A percentile compares a stretch with the other conserved stretches of the same genome.
phyloP scores from a whole-genome alignment of 1,284 basidiomycete species.

The Ganoderma lucidum region DNA sequence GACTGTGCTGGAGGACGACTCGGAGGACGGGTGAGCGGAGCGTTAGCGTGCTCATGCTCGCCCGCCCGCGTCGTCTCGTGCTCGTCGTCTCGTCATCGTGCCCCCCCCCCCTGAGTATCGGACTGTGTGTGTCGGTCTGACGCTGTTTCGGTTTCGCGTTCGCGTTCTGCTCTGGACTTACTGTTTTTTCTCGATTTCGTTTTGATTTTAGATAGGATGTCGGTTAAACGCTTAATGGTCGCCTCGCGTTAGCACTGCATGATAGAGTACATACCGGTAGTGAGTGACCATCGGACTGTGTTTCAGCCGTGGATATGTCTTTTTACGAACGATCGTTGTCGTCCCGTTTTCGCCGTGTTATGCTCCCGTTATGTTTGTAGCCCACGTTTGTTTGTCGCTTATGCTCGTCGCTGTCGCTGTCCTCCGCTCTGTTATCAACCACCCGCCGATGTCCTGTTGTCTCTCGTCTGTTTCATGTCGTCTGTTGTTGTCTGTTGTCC shows the following conservation, averaged over 20 bases:
- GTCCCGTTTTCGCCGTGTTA: not conserved
- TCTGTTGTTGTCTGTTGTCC: not conserved
- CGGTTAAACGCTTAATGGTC: not conserved
- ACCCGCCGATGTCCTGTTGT: not conserved
- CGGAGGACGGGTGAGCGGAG: slow-evolving; percentile 15
- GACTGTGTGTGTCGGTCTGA: not conserved
- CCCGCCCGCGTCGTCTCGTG: too few relatives aligned
- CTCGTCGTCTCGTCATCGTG: not conserved
- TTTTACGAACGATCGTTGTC: not conserved
- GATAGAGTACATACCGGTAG: not conserved
- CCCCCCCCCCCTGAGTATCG: too few relatives aligned
- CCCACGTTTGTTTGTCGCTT: not conserved
- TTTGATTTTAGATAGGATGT: too few relatives aligned
- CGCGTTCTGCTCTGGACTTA: too few relatives aligned
- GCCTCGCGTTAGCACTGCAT: not conserved
- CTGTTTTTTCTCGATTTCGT: too few relatives aligned
- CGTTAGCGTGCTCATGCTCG: too few relatives aligned
- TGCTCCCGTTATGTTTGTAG: not conserved
- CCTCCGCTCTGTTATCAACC: not conserved
- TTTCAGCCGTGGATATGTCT: not conserved
- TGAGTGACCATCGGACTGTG: not conserved
- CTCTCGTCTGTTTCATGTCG: not conserved
- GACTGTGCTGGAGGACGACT: slow-evolving; percentile 29
- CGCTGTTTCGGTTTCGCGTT: too few relatives aligned
- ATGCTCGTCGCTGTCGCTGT: not conserved